Evolutionary conservation across 352 stramenopile genomes (phyloP), one percentile per base, ranked within the genome.

Genomic region (Elongisporangium prolatum): DNA sequence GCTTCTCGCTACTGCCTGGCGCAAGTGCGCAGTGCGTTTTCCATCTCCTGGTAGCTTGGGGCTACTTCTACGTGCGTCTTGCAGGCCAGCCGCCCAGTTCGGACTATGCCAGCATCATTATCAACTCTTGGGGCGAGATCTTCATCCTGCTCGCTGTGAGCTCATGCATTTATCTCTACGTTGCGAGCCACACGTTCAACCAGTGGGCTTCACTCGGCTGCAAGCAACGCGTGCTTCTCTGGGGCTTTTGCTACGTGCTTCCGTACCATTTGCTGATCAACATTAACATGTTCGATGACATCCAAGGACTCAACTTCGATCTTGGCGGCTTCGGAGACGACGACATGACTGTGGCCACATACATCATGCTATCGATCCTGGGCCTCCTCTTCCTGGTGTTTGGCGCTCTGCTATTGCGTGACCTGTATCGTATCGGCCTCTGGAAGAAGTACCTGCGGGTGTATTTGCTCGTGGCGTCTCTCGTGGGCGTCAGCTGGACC

Each of bases 61-160:
- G 76, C 21, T 84, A 77, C 40, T 65, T 82, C 50, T 86, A 86
- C 56, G 76, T 84, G 25, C 62, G 67, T 1, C 50, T 86, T 21
- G 60, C 84, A 20, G 73, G 69, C 10, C 69, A 80, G 34, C 67
- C 76, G 0, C 21, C 58, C 11, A 70, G 73, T 54, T 61, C 75
- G 48, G 67, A 86, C 69, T 86, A 86, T 64, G 58, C 57, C 9
- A 37, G 22, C 48, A 77, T 84, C 44, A 60, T 59, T 9, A 61
- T 84, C 52, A 50, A 54, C 24, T 64, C 68, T 9, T 69, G 77
- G 20, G 65, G 69, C 21, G 67, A 86, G n/a, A 59, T 78, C 5
- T 64, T 84, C 48, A 66, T 86, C 44, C 54, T 86, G 13, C 66
- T 84, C 16, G 73, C 74, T 1, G 72, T 70, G 8, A 63, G 63